phyloP scores from a whole-genome alignment of 2,329 filamentous ascomycete species.

The Chalaropsis ovoidea region DNA sequence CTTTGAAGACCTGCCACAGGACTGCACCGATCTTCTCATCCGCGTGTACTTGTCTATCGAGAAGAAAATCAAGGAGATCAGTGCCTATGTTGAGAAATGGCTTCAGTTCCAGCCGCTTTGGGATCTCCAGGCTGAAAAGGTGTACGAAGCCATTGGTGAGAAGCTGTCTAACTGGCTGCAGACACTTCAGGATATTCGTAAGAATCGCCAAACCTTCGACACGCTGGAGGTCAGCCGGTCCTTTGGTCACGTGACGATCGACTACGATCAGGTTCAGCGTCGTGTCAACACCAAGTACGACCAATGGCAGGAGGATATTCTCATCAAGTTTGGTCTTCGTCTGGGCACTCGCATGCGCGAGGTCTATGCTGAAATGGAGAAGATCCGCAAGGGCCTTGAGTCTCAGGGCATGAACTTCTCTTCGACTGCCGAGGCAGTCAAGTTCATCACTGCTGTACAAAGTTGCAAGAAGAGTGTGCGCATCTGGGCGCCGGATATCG shows the following conservation, averaged over 20 bases:
- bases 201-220: conserved; percentile 91
- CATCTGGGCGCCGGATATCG: conserved; percentile 89
- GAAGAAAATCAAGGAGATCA: conserved; percentile 67
- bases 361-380: conserved; percentile 82
- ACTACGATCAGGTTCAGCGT: conserved; percentile 96
- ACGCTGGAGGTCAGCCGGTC: conserved; percentile 87
- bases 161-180: conserved; percentile 89
- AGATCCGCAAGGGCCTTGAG: conserved; percentile 81
- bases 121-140: conserved; percentile 92
- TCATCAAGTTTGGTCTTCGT: conserved; percentile 82
- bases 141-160: conserved; percentile 84
- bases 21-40: conserved; percentile 68
- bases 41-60: conserved; percentile 77
- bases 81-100: conserved; percentile 91
- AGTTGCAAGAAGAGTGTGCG: conserved; percentile 90
- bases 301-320: conserved; percentile 96
- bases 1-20: conserved; percentile 75
- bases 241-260: conserved; percentile 89
- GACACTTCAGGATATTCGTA: conserved; percentile 90
- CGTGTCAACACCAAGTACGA: conserved; percentile 99
- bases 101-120: conserved; percentile 96
- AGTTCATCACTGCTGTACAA: conserved; percentile 97
- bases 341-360: conserved; percentile 86
- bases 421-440: conserved; percentile 91
- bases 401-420: conserved; percentile 84